Conservation (phyloP, 192 early-diverging fungal genomes). For the Backusella morwellensis region DNA sequence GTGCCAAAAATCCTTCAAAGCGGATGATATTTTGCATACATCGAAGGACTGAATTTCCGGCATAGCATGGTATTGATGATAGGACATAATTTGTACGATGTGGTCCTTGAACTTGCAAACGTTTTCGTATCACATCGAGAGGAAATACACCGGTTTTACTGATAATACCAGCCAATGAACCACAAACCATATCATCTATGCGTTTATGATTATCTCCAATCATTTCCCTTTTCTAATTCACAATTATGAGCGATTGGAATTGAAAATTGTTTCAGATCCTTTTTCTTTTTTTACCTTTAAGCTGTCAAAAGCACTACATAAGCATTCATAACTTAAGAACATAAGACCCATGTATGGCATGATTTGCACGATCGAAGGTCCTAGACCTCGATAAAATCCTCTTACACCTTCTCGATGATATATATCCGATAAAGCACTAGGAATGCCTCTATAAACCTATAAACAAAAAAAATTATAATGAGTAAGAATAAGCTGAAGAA, state of each 20-base stretch:
- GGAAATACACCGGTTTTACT: slow-evolving; percentile 89
- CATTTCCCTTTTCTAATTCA: slow-evolving; percentile 20
- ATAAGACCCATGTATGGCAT: slow-evolving; percentile 95
- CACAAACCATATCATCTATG: slow-evolving; percentile 71
- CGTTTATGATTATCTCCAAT: slow-evolving; percentile 22
- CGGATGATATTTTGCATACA: slow-evolving; percentile 65
- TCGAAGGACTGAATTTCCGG: slow-evolving; percentile 43
- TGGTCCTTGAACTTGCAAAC: slow-evolving; percentile 67
- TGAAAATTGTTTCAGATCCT: background rate
- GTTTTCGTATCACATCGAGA: slow-evolving; percentile 82
- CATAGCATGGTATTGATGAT: slow-evolving; percentile 26
- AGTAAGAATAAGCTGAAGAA: background rate
- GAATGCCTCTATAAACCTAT: slow-evolving; percentile 64
- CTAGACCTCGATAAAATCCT: slow-evolving; percentile 87
- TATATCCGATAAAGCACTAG: slow-evolving; percentile 69
- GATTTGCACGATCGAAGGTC: slow-evolving; percentile 82
- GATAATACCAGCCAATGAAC: slow-evolving; percentile 77
- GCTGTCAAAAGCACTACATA: slow-evolving; percentile 44
- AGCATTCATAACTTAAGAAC: slow-evolving; percentile 77
- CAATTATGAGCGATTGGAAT: background rate
- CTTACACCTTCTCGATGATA: slow-evolving; percentile 65
- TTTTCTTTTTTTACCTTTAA: slow-evolving; percentile 33
- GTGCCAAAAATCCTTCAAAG: slow-evolving; percentile 73
- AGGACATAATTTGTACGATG: slow-evolving; percentile 30
- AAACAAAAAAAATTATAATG: background rate